Conservation (phyloP, 805 yeast genomes). For the Candida ficus region DNA sequence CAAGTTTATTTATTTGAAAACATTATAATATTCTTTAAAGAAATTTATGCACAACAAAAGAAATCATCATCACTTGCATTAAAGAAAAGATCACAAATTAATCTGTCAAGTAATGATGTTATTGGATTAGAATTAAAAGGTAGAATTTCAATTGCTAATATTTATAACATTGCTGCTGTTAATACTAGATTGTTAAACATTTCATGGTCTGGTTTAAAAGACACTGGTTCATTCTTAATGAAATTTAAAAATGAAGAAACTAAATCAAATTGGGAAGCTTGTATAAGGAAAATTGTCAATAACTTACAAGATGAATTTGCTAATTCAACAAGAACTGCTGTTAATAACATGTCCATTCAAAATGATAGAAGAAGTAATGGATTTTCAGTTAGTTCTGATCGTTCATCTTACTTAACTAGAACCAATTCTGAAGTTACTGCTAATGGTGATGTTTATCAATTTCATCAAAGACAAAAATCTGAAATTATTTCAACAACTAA, state of each 20-base stretch:
- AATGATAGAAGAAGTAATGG: conserved; percentile 25
- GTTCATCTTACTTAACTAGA: conserved; percentile 23
- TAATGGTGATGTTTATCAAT: conserved; percentile 4
- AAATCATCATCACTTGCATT: conserved; percentile 46
- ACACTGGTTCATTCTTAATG: conserved; percentile 79
- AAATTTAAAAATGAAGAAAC: conserved; percentile 80
- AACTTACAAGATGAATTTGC: conserved; percentile 26
- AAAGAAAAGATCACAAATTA: conserved; percentile 32
- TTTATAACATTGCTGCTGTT: conserved; percentile 39
- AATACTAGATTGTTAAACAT: conserved; percentile 57
- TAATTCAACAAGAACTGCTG: conserved; percentile 4
- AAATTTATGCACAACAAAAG: conserved; percentile 38
- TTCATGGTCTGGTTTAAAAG: conserved; percentile 82
- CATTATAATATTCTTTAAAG: conserved; percentile 60
- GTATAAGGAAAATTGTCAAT: conserved; percentile 45
- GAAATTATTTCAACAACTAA: conserved; percentile 15
- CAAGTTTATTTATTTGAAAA: conserved; percentile 85
- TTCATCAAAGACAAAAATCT: conserved; percentile 25
- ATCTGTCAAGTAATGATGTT: conserved; percentile 18
- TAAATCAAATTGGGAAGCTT: conserved; percentile 74
- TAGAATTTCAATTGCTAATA: conserved; percentile 71
- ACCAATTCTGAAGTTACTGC: conserved; percentile 16
- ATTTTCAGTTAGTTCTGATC: conserved; percentile 18
- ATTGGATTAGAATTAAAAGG: conserved; percentile 65
- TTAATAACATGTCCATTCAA: conserved; percentile 16